Conservation (phyloP, 139 green algal genomes). For the Yamagishiella unicocca region DNA sequence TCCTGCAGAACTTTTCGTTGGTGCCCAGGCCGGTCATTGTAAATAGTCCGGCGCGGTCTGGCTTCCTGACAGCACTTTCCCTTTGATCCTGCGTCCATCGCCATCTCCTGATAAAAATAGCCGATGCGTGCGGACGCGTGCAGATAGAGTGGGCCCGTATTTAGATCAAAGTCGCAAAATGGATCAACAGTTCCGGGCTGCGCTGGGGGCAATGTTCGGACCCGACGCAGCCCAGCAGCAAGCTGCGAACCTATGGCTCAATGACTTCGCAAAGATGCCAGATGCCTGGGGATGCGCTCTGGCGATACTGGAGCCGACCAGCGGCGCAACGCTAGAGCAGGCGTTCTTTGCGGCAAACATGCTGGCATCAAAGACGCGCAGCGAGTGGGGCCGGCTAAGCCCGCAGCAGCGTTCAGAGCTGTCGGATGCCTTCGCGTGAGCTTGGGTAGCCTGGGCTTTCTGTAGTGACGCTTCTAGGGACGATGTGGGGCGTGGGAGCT, state of each 20-base stretch:
- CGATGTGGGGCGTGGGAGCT: no score
- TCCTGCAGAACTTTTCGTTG: no score
- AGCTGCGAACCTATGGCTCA: constrained; percentile 73
- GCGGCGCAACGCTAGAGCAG: constrained; percentile 47
- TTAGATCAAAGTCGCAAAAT: not conserved
- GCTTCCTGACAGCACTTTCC: not conserved
- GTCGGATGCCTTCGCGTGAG: not conserved
- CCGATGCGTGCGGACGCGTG: not conserved
- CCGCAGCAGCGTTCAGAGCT: constrained; percentile 45
- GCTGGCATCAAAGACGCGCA: constrained; percentile 69
- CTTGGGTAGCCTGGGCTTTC: no score
- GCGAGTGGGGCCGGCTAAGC: constrained; percentile 65
- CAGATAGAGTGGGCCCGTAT: not conserved
- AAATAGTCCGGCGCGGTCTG: not conserved
- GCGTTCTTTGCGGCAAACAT: constrained; percentile 75
- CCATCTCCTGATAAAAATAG: not conserved
- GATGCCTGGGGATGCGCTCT: constrained; percentile 69
- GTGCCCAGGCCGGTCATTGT: no score
- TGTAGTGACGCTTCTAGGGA: no score
- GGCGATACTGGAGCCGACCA: constrained; percentile 49
- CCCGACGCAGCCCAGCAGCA: constrained; percentile 25
- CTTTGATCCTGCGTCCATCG: not conserved
- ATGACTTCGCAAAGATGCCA: constrained; percentile 45
- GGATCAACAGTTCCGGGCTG: constrained; percentile 47
- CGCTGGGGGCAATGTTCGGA: constrained; percentile 64